Evolutionary conservation across 2,329 filamentous ascomycete species (phyloP).

Genomic region (Epichloe gansuensis): DNA sequence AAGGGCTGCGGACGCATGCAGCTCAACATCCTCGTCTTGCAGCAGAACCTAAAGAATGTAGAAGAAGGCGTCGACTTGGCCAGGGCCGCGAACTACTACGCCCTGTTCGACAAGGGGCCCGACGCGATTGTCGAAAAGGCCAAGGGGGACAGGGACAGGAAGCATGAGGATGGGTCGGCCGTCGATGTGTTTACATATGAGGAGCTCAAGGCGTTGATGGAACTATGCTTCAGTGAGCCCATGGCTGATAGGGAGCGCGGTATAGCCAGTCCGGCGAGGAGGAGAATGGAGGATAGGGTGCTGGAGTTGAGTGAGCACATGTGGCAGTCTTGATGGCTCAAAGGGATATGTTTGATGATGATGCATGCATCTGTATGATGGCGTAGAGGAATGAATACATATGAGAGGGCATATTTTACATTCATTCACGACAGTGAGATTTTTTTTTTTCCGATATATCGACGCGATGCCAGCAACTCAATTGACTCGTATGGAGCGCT

Average conservation of each 20-base stretch:
- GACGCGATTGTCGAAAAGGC: slow-evolving; percentile 53
- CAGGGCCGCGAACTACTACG: slow-evolving; percentile 54
- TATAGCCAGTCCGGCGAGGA: slow-evolving; percentile 51
- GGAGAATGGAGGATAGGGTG: slow-evolving; percentile 58
- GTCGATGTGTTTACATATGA: slow-evolving; percentile 46
- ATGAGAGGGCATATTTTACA: background rate
- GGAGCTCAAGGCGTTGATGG: slow-evolving; percentile 51
- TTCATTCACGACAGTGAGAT: no score
- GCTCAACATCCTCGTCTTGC: slow-evolving; percentile 85
- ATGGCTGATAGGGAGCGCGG: slow-evolving; percentile 55
- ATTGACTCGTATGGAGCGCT: background rate
- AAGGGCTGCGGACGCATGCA: slow-evolving; percentile 79
- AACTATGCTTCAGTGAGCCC: slow-evolving; percentile 56
- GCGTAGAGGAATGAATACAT: background rate
- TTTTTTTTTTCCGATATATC: no score
- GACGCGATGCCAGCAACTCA: no score
- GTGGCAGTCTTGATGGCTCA: slow-evolving; percentile 39
- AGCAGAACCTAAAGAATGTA: slow-evolving; percentile 93
- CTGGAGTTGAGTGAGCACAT: slow-evolving; percentile 58
- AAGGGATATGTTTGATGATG: background rate
- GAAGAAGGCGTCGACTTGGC: slow-evolving; percentile 55
- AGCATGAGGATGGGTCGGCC: slow-evolving; percentile 17
- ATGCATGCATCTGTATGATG: background rate
- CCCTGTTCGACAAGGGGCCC: slow-evolving; percentile 51
- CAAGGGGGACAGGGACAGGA: slow-evolving; percentile 30